Percentiles rank a stretch among this genome's conserved stretches.
Evolutionary conservation across 148 eudicot species (phyloP).

Genomic region (Camellia granthamiana): DNA sequence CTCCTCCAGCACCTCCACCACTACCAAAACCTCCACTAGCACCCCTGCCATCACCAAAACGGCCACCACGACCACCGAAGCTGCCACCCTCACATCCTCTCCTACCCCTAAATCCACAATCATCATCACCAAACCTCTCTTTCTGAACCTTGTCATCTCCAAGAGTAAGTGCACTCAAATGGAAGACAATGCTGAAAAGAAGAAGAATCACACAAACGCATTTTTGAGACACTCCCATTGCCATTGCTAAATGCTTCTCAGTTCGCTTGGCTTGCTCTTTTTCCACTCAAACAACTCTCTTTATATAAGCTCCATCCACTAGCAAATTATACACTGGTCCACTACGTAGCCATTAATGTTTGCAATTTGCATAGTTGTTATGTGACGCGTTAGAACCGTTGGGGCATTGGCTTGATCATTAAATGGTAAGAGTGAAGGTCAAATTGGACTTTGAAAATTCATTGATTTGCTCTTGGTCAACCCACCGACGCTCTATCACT

Average conservation of each 20-base stretch:
- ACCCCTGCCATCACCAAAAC: conserved; percentile 16
- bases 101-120: not conserved
- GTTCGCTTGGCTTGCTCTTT: not conserved
- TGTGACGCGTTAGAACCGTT: conserved; percentile 3
- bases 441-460: not conserved
- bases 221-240: conserved; percentile 10
- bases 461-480: conserved; percentile 4
- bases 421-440: not conserved
- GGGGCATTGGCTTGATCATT: conserved; percentile 9
- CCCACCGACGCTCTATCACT: not conserved
- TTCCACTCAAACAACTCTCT: not conserved
- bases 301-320: conserved; percentile 18
- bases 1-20: not conserved
- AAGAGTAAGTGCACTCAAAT: conserved; percentile 26
- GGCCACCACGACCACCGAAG: conserved; percentile 6
- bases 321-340: not conserved
- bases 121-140: conserved; percentile 14
- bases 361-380: not conserved
- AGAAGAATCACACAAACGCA: conserved; percentile 15
- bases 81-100: conserved; percentile 19
- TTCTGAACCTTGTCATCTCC: conserved; percentile 14
- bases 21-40: conserved; percentile 7
- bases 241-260: not conserved
- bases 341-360: conserved; percentile 15
- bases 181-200: conserved; percentile 15